These are phyloP conservation scores for Protostelium mycophagum DNA, from an alignment of 78 protist genomes.

Conservation along the genomic window DNA sequence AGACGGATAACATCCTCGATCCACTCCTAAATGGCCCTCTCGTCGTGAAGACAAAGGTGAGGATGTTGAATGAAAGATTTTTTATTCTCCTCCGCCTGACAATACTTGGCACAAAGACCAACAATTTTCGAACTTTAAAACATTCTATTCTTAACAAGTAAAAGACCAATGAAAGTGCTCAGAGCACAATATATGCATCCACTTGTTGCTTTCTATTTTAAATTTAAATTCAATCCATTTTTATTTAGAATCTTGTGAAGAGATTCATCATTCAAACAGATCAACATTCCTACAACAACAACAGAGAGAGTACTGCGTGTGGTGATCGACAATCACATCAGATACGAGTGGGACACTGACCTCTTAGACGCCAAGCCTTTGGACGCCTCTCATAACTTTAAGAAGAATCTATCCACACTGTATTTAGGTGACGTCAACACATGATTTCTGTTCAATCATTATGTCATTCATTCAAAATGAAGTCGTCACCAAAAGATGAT, in stretches of 20 bases:
- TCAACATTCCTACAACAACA: background rate
- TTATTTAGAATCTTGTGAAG: too few species aligned
- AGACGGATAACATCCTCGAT: background rate
- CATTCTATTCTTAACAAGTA: too few species aligned
- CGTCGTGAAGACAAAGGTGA: background rate
- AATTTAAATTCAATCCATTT: too few species aligned
- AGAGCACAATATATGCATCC: too few species aligned
- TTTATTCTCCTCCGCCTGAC: background rate
- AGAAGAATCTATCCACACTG: background rate
- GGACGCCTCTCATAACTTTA: background rate
- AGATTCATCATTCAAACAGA: background rate
- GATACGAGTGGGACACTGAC: background rate
- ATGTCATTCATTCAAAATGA: too few species aligned
- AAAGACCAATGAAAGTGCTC: too few species aligned
- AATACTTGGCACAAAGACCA: too few species aligned
- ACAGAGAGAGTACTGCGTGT: background rate
- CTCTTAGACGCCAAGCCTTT: background rate
- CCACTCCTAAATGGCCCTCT: background rate
- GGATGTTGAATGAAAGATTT: background rate
- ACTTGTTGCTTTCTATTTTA: too few species aligned
- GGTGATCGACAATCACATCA: background rate
- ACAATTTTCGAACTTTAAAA: too few species aligned
- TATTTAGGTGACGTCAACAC: background rate
- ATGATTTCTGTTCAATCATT: too few species aligned
- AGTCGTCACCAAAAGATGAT: too few species aligned